Evolutionary conservation across 2,329 filamentous ascomycete species (phyloP), one percentile per base, ranked within the genome.

Genomic region (Penicillium occitanis): DNA sequence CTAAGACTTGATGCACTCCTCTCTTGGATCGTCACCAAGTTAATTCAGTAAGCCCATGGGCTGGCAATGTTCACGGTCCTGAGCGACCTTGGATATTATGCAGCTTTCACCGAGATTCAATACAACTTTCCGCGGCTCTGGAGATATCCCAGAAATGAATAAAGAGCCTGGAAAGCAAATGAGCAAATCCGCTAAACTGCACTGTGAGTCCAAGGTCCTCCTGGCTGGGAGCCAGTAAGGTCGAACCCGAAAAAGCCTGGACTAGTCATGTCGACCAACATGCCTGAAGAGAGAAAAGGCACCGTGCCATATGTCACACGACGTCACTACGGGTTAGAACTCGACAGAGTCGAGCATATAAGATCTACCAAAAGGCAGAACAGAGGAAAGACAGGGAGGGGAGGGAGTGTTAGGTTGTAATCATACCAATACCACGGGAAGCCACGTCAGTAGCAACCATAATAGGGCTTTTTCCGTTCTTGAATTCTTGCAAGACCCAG

Each of bases 341-440:
- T 76, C 60, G 76, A 75, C 65, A 22, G 33, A 46, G 65, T 60
- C 59, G 53, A 63, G 51, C 14, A 63, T 42, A 55, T 51, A 44
- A 44, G 17, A 57, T 30, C 55, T 44, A 40, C 40, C 60, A 66
- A 46, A 22, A 37, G 62, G 51, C 30, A 64, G 71, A 75, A 75
- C 67, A 70, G 68, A 71, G 68, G 68, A 69, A 65, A 61, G 68
- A 73, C 70, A 73, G 73, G 72, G 73, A 68, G 73, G 71, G 73
- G 80, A 68, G 71, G 53, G 19, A 40, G 73, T 70, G 72, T 76
- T 76, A 81, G 80, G 77, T 83, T 81, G 71, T 71, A 88, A 91
- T 94, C 93, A 96, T 96, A 97, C 95, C 95, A 84, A 99, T 97
- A 92, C 95, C 95, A 93, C 95, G 95, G 79, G 95, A 98, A 84